Evolutionary conservation across 164 flowering plant genomes (phyloP), one percentile per base, ranked within the genome.

Genomic region (Aristolochia fimbriata): DNA sequence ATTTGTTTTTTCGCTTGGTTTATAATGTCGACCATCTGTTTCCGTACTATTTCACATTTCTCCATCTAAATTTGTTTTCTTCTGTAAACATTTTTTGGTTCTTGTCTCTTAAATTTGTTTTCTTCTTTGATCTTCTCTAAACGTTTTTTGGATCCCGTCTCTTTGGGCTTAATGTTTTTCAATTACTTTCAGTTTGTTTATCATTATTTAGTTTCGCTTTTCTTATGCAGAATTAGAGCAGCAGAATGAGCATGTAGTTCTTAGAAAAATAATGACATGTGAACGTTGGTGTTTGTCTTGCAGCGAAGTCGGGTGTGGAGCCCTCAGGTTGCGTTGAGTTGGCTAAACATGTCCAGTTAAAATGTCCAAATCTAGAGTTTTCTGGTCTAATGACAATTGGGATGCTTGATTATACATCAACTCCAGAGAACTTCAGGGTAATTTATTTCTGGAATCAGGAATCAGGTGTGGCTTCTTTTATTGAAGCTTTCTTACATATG

Each of bases 381-480:
- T 87, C 88, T 53, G 98, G 98, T 50, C 72, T 92, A 67, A 92
- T 89, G 98, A 92, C 96, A 23, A 92, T 92, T 51, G 98, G 98
- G 62, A 88, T 87, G 96, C 78, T 77, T 25, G 96, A 92, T 71
- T 92, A 92, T 73, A 43, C 96, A 20, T 92, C 96, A 53, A 89
- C 93, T 60, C 96, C 93, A n/a, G 88, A 87, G 72, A 92, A 92
- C 73, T 92, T 92, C 71, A 76, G 58, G 89, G 96, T 88, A 50
- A n/a, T 41, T 53, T 47, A 71, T 64, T 37, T 13, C 33, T 1
- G 45, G 14, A 20, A 7, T 7, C 31, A 14, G 20, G 19, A 47
- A 43, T 27, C 2, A 16, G 6, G 50, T 46, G 13, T 19, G 25
- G 24, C 17, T 51, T 54, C 3, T 7, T 30, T 45, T 57, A 19